A percentile compares a stretch with the other conserved stretches of the same genome.
phyloP scores from a whole-genome alignment of 2,329 filamentous ascomycete genomes.

The Paraphoma sp. region DNA sequence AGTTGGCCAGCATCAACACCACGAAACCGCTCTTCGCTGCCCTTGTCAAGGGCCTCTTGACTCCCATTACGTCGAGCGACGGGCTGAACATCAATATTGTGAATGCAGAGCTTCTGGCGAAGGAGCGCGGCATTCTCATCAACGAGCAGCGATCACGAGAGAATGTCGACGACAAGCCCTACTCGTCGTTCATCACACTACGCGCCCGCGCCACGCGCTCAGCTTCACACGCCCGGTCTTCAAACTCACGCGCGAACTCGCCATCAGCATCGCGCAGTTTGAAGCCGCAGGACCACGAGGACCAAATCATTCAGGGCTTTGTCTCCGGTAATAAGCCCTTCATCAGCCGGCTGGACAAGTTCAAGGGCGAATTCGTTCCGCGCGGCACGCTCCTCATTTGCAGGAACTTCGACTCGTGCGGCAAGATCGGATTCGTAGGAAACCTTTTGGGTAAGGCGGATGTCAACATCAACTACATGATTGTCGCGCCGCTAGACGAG shows the following conservation, averaged over 20 bases:
- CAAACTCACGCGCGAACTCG: conserved; percentile 32
- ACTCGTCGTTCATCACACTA: conserved; percentile 74
- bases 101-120: conserved; percentile 77
- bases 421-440: conserved; percentile 83
- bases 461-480: conserved; percentile 84
- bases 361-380: conserved; percentile 75
- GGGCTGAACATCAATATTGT: conserved; percentile 80
- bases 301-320: conserved; percentile 70
- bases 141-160: conserved; percentile 74
- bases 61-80: conserved; percentile 70
- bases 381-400: conserved; percentile 78
- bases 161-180: conserved; percentile 65
- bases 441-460: conserved; percentile 71
- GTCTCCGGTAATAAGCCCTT: conserved; percentile 68
- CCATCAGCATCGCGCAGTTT: conserved; percentile 27
- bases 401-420: conserved; percentile 80
- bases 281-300: conserved; percentile 33
- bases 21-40: conserved; percentile 82
- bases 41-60: conserved; percentile 76
- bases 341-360: conserved; percentile 76
- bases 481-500: conserved; percentile 66
- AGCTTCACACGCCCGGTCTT: conserved; percentile 35
- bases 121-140: conserved; percentile 78
- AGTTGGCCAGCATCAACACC: conserved; percentile 73
- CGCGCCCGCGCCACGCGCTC: conserved; percentile 58